phyloP scores from a whole-genome alignment of 305 asterid genomes.

The Stenogyne calaminthoides region DNA sequence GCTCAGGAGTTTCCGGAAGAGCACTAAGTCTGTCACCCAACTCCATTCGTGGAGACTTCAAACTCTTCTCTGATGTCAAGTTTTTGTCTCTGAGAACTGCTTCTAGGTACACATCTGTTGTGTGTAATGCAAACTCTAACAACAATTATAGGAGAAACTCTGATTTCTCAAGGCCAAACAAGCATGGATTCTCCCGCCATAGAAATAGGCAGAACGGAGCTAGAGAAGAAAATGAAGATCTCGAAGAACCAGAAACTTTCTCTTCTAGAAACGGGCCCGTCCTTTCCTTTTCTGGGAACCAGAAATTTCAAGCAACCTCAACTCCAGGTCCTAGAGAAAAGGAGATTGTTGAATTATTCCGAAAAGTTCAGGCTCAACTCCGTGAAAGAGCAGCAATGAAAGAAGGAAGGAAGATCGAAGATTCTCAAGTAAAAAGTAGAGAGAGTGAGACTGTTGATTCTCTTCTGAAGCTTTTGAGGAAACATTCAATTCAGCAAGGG shows the following conservation, averaged over 20 bases:
- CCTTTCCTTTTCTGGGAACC: conserved; percentile 50
- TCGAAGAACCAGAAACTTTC: conserved; percentile 65
- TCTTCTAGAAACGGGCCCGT: conserved; percentile 78
- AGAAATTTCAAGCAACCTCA: conserved; percentile 65
- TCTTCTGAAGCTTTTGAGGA: conserved; percentile 85
- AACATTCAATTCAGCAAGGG: conserved; percentile 85
- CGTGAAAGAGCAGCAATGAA: conserved; percentile 76
- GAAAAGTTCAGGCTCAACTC: conserved; percentile 90
- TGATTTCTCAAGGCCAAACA: conserved; percentile 72
- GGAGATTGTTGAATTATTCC: conserved; percentile 89
- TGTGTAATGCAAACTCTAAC: conserved; percentile 62
- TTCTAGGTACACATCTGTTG: conserved; percentile 41
- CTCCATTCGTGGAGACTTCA: conserved; percentile 45
- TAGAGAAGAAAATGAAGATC: conserved; percentile 56
- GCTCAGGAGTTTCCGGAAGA: conserved; percentile 62
- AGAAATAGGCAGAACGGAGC: conserved; percentile 64
- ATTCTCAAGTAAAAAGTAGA: conserved; percentile 59
- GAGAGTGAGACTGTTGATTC: conserved; percentile 94
- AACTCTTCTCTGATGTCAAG: conserved; percentile 42
- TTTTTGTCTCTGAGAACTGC: conserved; percentile 42
- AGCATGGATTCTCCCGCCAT: conserved; percentile 63
- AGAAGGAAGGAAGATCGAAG: conserved; percentile 76
- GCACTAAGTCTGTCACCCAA: conserved; percentile 45
- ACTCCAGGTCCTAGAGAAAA: conserved; percentile 83
- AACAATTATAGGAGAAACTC: conserved; percentile 66